A percentile compares a stretch with the other conserved stretches of the same genome.
phyloP scores from a whole-genome alignment of 75 land plant genomes.

The Pinus albicaulis region DNA sequence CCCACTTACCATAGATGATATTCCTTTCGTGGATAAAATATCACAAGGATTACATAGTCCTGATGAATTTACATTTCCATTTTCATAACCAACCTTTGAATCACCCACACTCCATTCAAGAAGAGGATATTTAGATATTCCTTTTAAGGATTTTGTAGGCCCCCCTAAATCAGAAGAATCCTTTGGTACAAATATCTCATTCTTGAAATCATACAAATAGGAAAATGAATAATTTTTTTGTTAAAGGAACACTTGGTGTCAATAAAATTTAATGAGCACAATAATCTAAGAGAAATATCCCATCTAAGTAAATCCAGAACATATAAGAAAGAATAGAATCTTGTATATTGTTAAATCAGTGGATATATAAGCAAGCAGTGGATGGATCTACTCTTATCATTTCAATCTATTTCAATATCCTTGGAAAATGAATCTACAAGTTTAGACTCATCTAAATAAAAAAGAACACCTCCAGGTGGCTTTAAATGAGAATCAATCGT shows the following conservation, averaged over 20 bases:
- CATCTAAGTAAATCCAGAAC: no score
- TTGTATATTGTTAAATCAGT: no score
- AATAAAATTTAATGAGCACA: not conserved
- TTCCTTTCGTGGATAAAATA: not conserved
- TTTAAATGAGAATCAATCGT: not conserved
- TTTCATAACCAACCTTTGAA: not conserved
- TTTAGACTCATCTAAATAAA: constrained; percentile 6
- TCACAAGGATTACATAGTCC: not conserved
- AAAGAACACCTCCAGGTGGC: not conserved
- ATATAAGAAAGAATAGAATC: no score
- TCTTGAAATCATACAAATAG: not conserved
- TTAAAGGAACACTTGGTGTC: not conserved
- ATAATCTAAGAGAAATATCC: not conserved
- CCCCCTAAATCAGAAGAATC: not conserved
- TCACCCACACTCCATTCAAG: not conserved
- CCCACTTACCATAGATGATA: not conserved
- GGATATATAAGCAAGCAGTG: no score
- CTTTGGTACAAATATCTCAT: not conserved
- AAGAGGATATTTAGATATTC: not conserved
- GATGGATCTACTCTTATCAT: not conserved
- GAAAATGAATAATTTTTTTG: not conserved
- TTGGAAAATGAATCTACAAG: constrained; percentile 2
- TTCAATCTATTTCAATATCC: not conserved
- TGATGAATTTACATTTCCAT: not conserved
- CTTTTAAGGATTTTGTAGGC: not conserved